Evolutionary conservation across 441 rosid genomes (phyloP).

Genomic region (Syzygium malaccense): DNA sequence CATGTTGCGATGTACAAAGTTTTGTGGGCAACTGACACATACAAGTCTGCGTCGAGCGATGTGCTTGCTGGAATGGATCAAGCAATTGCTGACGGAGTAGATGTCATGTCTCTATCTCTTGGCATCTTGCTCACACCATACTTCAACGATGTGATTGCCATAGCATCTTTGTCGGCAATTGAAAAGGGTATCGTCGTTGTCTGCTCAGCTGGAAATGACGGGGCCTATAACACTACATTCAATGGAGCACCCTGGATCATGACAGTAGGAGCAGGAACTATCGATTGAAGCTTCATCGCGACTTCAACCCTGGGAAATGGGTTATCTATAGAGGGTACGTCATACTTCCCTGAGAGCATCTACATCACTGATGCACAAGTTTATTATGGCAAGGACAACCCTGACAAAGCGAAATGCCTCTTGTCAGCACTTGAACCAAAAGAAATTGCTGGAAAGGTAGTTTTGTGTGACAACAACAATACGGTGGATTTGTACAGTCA

Average conservation of each 20-base stretch:
- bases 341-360: conserved; percentile 20
- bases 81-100: conserved; percentile 26
- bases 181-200: conserved; percentile 16
- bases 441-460: conserved; percentile 28
- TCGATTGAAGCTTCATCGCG: conserved; percentile 18
- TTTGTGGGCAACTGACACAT: neutral
- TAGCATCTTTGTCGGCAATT: conserved; percentile 19
- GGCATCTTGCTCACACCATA: conserved; percentile 8
- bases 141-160: conserved; percentile 18
- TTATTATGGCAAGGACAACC: conserved; percentile 17
- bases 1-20: conserved; percentile 27
- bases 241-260: conserved; percentile 28
- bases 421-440: conserved; percentile 1
- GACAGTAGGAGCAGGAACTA: conserved; percentile 23
- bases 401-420: conserved; percentile 13
- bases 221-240: neutral
- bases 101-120: conserved; percentile 19
- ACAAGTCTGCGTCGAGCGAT: conserved; percentile 5
- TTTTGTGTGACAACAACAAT: conserved; percentile 15
- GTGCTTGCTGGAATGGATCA: conserved; percentile 28
- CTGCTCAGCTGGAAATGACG: conserved; percentile 17
- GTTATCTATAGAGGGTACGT: conserved; percentile 14
- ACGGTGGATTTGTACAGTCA: neutral
- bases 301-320: conserved; percentile 12
- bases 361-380: conserved; percentile 15